These are phyloP conservation scores for Obelidium mucronatum DNA, from an alignment of 192 early-diverging fungal species.

Conservation along the genomic window DNA sequence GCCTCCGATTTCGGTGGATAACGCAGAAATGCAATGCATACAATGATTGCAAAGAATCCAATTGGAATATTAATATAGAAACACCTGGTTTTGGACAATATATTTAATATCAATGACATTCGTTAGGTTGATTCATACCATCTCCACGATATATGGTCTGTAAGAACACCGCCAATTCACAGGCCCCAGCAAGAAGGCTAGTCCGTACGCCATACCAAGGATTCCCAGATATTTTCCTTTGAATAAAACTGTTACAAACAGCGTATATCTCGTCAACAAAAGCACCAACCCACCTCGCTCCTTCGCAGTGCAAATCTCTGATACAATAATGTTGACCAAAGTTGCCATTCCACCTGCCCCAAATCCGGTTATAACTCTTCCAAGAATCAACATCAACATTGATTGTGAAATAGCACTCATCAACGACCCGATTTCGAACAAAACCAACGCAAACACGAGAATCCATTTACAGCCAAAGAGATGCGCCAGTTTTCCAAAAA, in stretches of 20 bases:
- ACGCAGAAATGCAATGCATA: slow-evolving; percentile 60
- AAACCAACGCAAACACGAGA: neutral
- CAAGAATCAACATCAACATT: neutral
- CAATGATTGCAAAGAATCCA: slow-evolving; percentile 64
- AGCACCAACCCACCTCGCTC: neutral
- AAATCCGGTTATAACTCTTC: neutral
- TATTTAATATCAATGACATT: too few relatives aligned
- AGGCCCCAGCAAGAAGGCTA: slow-evolving; percentile 82
- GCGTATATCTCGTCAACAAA: neutral
- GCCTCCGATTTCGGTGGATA: slow-evolving; percentile 57
- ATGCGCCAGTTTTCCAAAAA: neutral
- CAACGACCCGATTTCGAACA: neutral
- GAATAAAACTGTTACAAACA: neutral
- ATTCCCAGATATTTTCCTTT: slow-evolving; percentile 79
- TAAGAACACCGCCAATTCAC: slow-evolving; percentile 82
- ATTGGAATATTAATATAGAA: slow-evolving; percentile 81
- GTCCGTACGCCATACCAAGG: slow-evolving; percentile 76
- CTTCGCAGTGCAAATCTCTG: neutral
- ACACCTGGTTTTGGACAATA: too few relatives aligned
- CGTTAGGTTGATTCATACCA: too few relatives aligned
- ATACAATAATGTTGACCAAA: neutral
- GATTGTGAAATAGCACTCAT: neutral
- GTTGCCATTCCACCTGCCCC: neutral
- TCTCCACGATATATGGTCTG: slow-evolving; percentile 53
- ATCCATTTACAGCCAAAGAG: neutral